Base-by-base conservation (phyloP, 2,329 filamentous ascomycete species). In the Hypomyces rosellus region DNA sequence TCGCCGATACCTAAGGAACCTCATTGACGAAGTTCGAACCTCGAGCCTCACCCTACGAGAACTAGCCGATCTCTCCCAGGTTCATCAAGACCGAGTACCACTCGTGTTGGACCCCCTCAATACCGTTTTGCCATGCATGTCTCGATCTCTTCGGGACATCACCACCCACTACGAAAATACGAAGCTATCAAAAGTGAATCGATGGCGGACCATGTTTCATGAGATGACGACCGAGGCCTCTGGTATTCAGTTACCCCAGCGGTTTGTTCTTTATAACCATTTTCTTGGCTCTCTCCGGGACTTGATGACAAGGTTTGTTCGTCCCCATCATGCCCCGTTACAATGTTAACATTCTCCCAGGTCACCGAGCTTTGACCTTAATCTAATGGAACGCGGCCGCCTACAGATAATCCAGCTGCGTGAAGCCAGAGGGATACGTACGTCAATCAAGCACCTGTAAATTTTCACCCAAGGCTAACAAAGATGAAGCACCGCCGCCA, bases 191-290 rank as follows among this genome's bases (percentile, higher is more conserved):
- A 74, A 72, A 48, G 70, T 75, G 53, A 66, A 71, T 34, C 72
- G 79, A 48, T 84, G 81, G 81, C 71, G 74, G 39, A 73, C 71
- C 56, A 82, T 84, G 78, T 80, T 76, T 59, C 72, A 81, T 61
- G 65, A 68, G 5, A 73, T 84, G 72, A 72, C 70, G 7, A 69
- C 74, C 20, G 77, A 83, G 59, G 73, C 73, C 3, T 73, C 69
- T 2, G 76, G 75, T 0, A 70, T 79, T 33, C 67, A 69, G 5
- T 65, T 84, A 2, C 73, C 74, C 1, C 72, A 75, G 14, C 69
- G 79, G 6, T 82, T 84, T 53, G 62, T 72, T 25, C 69, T 81
- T 48, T 82, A 80, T 59, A 80, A 81, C 55, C 69, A 75, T 46
- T 81, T 78, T 55, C 61, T 84, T 43, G 63, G 65, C 2, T 64